Evolutionary conservation across 495 filamentous ascomycete species (phyloP), one percentile per base, ranked within the genome.

Genomic region (Neurospora sp.): DNA sequence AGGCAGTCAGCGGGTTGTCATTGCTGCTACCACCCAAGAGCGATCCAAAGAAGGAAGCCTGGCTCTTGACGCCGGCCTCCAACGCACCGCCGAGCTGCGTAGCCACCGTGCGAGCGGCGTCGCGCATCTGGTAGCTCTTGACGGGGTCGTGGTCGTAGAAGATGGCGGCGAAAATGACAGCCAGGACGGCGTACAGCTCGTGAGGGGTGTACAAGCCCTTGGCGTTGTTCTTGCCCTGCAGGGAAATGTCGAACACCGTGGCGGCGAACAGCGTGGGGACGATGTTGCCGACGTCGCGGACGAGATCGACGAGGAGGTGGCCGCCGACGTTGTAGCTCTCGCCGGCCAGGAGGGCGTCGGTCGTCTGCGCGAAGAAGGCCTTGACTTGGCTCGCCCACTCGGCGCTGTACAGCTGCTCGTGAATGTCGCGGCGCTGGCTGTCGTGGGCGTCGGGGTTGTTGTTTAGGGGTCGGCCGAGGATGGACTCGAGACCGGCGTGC

Each of bases 141-240:
- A 81, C 82, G 0, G 86, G 80, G 61, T 89, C 87, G 1, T 80
- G 71, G 27, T 85, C 82, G 42, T 78, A 81, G 77, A 86, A 89
- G 65, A 89, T 80, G 38, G 76, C 78, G 17, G 79, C 82, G 77
- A 89, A 94, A 71, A 94, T 86, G 38, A 90, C 84, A 1, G 91
- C 85, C 8, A 96, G 82, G n/a, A 90, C 87, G 80, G 87, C 89
- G 80, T 93, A 94, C 73, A 96, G 81, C 81, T 96, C 92, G 44
- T 94, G 88, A 75, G 92, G 91, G 8, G 89, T 92, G 82, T 93
- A 94, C 41, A 93, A 81, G 6, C 91, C 92, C 73, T 86, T 87
- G 12, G 89, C 85, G 76, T 90, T 88, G 38, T 89, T 86, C 73
- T 89, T 86, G 42, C 88, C 90, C 82, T 92, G 91, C 73, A 97